Base-by-base conservation (phyloP, 805 yeast genomes). In the Sugiyamaella floridensis region DNA sequence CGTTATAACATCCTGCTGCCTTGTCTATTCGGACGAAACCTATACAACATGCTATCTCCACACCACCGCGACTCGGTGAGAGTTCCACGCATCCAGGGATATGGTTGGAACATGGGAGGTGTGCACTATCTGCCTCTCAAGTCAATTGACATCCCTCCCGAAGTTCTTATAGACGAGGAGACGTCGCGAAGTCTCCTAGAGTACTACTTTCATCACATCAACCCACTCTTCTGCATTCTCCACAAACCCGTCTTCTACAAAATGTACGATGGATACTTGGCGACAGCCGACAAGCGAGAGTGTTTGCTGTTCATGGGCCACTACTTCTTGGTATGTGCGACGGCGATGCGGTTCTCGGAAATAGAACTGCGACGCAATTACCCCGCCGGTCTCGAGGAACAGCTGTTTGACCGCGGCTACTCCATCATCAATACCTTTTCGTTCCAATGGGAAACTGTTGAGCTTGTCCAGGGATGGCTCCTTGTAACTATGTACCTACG, bases 71-170 rank as follows among this genome's bases (percentile, higher is more conserved):
- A 44, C 12, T 34, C 40, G 14, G 63, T 79, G 12, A 59, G 66
- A 11, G 55, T 76, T n/a, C 85, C 85, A 4, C 64, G 85, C 45
- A 68, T 74, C n/a, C 84, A 82, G 60, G 76, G 73, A 48, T 82
- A 78, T 59, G 85, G 84, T 14, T 82, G 86, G 85, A 82, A 82
- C 61, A 68, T 81, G 78, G 70, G 76, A n/a, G 86, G 86, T 1
- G 73, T 73, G 28, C 76, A 75, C 59, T 82, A 78, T 60, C 55
- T 80, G 16, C 60, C 62, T 26, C 52, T 67, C 15, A 55, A 60
- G 22, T 48, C 47, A 40, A 58, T 55, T 50, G 57, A 16, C 41
- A 56, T 40, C 65, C 71, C 45, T 56, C 48, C 19, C 19, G 50
- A 16, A 16, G 43, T 34, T 50, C 45, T 50, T 41, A 18, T 50